A percentile compares a stretch with the other conserved stretches of the same genome.
phyloP scores from a whole-genome alignment of 2,329 filamentous ascomycete species.

The Metarhizium guizhouense region DNA sequence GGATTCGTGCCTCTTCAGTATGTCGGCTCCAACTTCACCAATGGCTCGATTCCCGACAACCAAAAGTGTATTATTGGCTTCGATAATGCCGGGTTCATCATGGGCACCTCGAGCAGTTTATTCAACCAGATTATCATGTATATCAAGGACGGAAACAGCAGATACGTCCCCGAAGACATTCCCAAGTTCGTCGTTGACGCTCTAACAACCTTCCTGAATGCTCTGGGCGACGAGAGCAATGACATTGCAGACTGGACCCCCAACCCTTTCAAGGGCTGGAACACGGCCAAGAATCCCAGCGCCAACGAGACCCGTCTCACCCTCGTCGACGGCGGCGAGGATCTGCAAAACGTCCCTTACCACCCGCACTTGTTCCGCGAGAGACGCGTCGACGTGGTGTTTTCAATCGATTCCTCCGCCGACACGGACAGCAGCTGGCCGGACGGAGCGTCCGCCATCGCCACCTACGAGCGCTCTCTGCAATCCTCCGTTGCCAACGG shows the following conservation, averaged over 20 bases:
- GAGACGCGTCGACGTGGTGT: constrained; percentile 51
- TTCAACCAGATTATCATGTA: constrained; percentile 69
- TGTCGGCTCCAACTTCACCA: constrained; percentile 48
- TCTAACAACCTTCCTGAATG: constrained; percentile 39
- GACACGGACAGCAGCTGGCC: constrained; percentile 51
- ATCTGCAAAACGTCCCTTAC: constrained; percentile 71
- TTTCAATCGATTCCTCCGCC: constrained; percentile 56
- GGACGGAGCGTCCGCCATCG: constrained; percentile 49
- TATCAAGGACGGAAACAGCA: constrained; percentile 41
- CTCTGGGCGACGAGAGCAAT: constrained; percentile 51
- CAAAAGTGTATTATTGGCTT: constrained; percentile 51
- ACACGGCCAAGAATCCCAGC: constrained; percentile 32
- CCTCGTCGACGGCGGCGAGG: constrained; percentile 73
- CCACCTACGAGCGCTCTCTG: constrained; percentile 46
- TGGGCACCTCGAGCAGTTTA: constrained; percentile 73
- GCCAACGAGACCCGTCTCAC: constrained; percentile 46
- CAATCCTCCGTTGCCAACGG: constrained; percentile 39
- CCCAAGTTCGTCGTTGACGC: constrained; percentile 32
- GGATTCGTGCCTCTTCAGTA: constrained; percentile 53
- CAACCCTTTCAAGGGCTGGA: constrained; percentile 50
- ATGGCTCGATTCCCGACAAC: constrained; percentile 36
- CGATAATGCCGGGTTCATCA: constrained; percentile 70
- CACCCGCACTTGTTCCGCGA: constrained; percentile 48
- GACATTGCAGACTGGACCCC: constrained; percentile 66
- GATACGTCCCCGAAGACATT: constrained; percentile 41